Evolutionary conservation across 345 rosid species (phyloP), one percentile per base, ranked within the genome.

Genomic region (Tarenaya hassleriana): DNA sequence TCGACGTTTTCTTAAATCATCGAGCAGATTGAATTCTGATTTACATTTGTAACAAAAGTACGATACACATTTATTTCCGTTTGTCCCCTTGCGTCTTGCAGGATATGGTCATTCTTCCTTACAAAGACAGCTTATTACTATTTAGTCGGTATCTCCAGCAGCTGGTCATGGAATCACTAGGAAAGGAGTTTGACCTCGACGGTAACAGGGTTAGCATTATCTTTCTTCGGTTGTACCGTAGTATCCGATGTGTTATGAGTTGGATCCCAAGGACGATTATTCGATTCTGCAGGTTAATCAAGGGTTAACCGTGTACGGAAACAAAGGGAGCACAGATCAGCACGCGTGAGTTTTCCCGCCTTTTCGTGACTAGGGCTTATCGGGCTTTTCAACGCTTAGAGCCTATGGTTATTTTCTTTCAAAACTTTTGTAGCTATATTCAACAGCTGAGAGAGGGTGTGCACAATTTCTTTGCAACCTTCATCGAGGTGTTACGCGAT

Each of bases 21-120:
- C 29, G 35, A 17, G 48, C 43, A 46, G 9, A 47, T 46, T 44
- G 49, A 52, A 44, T 33, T 48, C 13, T 13, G 16, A 47, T 47
- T 60, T 58, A 19, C 57, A 19, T 27, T 29, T 14, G 50, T 19
- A 10, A n/a, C n/a, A n/a, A n/a, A 40, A 31, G 38, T 39, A 31
- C 38, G 40, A 44, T 39, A 16, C 31, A 14, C 47, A 41, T 33
- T 15, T 31, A 21, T 20, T 16, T 20, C 11, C 42, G n/a, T 65
- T 31, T 17, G 47, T 46, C 52, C 61, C 72, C 55, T 42, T 56
- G 46, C 78, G 88, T 73, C 55, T 42, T 56, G 46, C 78, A 92
- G 98, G 96, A 87, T 70, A 92, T 92, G 98, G 98, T 92, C 35
- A 78, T 92, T 63, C 98, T 92, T 71, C 96, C 98, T 50, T 92